phyloP scores from a whole-genome alignment of 192 early-diverging fungal genomes.

The Backusella luteola region DNA sequence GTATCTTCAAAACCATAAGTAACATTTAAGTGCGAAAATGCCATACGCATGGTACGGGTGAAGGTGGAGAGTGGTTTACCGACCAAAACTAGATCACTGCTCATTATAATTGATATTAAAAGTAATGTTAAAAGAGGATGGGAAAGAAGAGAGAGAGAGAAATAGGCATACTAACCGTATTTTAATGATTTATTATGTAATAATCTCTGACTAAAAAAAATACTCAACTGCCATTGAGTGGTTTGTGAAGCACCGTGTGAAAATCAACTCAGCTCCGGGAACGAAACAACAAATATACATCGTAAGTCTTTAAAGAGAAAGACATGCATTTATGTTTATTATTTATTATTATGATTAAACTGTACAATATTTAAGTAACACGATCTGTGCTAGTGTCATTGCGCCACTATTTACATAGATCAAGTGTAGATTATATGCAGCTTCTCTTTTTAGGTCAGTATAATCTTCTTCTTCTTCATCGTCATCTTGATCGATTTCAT shows the following conservation, averaged over 20 bases:
- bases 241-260: neutral
- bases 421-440: constrained; percentile 87
- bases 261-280: neutral
- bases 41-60: constrained; percentile 38
- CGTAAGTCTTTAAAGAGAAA: neutral
- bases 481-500: constrained; percentile 44
- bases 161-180: neutral
- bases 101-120: neutral
- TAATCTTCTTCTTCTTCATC: constrained; percentile 49
- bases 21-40: constrained; percentile 21
- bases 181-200: neutral
- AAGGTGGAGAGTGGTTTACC: constrained; percentile 36
- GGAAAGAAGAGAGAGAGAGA: neutral
- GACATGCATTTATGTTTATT: neutral
- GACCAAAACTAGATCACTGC: constrained; percentile 10
- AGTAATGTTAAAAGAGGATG: neutral
- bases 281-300: neutral
- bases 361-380: constrained; percentile 78
- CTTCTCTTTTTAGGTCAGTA: constrained; percentile 69
- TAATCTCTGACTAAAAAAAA: neutral
- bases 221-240: neutral
- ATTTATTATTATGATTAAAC: constrained; percentile 40
- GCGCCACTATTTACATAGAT: constrained; percentile 81
- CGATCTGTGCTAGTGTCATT: constrained; percentile 60
- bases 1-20: constrained; percentile 23